phyloP scores from a whole-genome alignment of 805 yeast species.

The Candida railenensis region DNA sequence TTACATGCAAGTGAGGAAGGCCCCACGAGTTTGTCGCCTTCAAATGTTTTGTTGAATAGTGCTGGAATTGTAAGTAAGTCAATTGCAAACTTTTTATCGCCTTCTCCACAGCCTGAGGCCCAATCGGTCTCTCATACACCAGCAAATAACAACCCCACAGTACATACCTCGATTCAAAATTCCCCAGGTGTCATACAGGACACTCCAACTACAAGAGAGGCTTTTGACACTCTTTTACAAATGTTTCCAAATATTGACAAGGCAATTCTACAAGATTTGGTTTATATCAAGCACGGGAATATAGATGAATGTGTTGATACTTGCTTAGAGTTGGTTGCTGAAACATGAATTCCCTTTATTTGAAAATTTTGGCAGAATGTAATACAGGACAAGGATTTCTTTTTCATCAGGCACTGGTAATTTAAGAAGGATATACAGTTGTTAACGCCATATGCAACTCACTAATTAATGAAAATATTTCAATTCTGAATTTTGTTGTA shows the following conservation, averaged over 20 bases:
- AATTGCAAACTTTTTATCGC: constrained; percentile 39
- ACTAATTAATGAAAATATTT: too few species aligned
- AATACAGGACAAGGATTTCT: not conserved
- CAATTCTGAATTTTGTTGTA: too few species aligned
- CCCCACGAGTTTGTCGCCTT: constrained; percentile 28
- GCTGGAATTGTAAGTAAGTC: constrained; percentile 55
- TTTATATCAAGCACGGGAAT: constrained; percentile 61
- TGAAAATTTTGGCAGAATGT: not conserved
- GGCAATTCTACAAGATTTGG: constrained; percentile 68
- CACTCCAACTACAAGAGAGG: constrained; percentile 14
- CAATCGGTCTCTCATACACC: constrained; percentile 7
- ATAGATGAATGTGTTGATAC: constrained; percentile 76
- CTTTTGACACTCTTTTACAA: constrained; percentile 50
- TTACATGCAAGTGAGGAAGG: constrained; percentile 11
- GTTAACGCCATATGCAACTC: not conserved
- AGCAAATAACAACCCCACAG: constrained; percentile 15
- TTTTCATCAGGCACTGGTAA: not conserved
- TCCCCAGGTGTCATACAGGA: constrained; percentile 1
- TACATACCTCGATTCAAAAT: not conserved
- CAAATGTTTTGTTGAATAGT: constrained; percentile 39
- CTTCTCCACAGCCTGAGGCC: constrained; percentile 27
- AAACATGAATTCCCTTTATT: constrained; percentile 3
- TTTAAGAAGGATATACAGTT: too few species aligned
- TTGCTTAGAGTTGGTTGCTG: constrained; percentile 33
- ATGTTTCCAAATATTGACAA: constrained; percentile 78